Evolutionary conservation across 371 early-diverging fungal genomes (phyloP).

Genomic region (Circinella umbellata): DNA sequence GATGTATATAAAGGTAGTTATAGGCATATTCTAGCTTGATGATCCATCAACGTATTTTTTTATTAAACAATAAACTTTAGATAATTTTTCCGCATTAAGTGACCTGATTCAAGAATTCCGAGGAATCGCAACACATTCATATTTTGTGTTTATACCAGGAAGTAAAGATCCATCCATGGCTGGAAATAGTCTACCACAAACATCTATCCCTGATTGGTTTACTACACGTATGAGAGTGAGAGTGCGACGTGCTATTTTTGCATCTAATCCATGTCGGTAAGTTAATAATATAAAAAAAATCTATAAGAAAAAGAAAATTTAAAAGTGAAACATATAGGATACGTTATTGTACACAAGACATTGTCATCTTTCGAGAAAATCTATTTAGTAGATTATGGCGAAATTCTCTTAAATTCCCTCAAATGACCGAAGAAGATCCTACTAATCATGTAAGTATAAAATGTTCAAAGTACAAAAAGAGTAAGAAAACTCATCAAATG

Average conservation of each 20-base stretch:
- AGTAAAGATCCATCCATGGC: slow-evolving; percentile 81
- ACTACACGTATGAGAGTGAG: slow-evolving; percentile 62
- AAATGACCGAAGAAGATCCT: slow-evolving; percentile 49
- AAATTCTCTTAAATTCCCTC: slow-evolving; percentile 72
- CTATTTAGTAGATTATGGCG: slow-evolving; percentile 75
- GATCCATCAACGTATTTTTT: background rate
- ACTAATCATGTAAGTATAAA: slow-evolving; percentile 60
- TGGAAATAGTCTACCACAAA: slow-evolving; percentile 72
- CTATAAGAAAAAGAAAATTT: background rate
- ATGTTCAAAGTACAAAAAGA: background rate
- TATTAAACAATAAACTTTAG: slow-evolving; percentile 21
- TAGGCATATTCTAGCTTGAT: background rate
- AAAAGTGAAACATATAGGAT: slow-evolving; percentile 49
- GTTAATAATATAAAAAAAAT: background rate
- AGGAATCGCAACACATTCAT: slow-evolving; percentile 62
- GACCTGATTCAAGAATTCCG: slow-evolving; percentile 79
- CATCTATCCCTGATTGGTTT: slow-evolving; percentile 76
- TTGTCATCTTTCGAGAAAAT: slow-evolving; percentile 88
- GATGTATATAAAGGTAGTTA: slow-evolving; percentile 46
- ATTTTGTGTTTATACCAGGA: slow-evolving; percentile 92
- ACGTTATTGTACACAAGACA: slow-evolving; percentile 85
- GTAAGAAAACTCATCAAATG: background rate
- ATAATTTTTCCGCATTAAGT: slow-evolving; percentile 72
- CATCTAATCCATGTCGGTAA: slow-evolving; percentile 87
- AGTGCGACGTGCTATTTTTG: slow-evolving; percentile 64